Evolutionary conservation across 768 basidiomycete species (phyloP), one percentile per base, ranked within the genome.

Genomic region (Terana coerulea): DNA sequence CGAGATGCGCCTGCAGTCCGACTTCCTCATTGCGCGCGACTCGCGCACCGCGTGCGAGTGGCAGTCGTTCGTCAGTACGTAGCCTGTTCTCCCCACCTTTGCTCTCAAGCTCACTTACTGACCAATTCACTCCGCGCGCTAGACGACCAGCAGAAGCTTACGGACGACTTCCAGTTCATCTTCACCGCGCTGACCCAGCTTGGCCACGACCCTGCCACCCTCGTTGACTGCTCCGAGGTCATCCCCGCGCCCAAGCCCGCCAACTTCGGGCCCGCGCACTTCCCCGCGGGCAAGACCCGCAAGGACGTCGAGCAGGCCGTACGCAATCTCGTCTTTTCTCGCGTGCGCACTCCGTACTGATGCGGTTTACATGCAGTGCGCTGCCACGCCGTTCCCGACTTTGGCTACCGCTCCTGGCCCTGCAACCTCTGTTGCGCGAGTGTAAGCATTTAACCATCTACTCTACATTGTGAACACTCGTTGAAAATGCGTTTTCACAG

Each of bases 1-100:
- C 19, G 67, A 67, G 55, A 59, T 69, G 41, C 68, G 68, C 47
- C 65, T 69, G 31, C 59, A 67, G 56, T 69, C 68, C 40, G 67
- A 69, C 58, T 57, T 51, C 0, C 9, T 15, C 5, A 31, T 52
- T 14, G 42, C 44, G 19, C 29, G 42, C 35, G 51, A 47, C 43
- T 46, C 43, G n/a, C 42, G 49, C 41, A 51, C 49, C 12, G 49
- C 49, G 7, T 52, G 51, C 43, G 43, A 46, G 22, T 52, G 51
- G 51, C 51, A 52, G 35, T 45, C 51, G 7, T 46, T 46, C 26
- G 51, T 45, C 33, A 46, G 49, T 51, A 44, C 36, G 49, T 44
- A 44, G 34, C 24, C 36, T 33, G 34, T 10, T 22, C 19, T 46
- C n/a, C n/a, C n/a, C n/a, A n/a, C n/a, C n/a, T n/a, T n/a, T n/a